Conservation (phyloP, 2,329 filamentous ascomycete genomes). For the Fusarium vanettenii region DNA sequence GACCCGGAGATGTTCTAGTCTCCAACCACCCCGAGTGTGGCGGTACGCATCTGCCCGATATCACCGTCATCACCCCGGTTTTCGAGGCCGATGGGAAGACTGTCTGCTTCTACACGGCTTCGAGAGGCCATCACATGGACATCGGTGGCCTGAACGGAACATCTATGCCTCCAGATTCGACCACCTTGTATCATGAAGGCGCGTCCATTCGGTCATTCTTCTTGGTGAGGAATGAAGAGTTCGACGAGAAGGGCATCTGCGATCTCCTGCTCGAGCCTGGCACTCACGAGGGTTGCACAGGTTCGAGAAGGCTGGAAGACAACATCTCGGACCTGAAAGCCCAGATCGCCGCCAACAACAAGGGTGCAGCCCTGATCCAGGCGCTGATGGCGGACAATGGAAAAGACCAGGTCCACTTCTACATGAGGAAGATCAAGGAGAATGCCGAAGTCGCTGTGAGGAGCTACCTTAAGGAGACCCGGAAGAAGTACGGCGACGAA, state of each 20-base stretch:
- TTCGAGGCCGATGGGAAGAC: conserved; percentile 3
- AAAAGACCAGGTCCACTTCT: conserved; percentile 46
- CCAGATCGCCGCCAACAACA: conserved; percentile 54
- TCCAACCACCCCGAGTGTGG: conserved; percentile 53
- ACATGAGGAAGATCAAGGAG: conserved; percentile 50
- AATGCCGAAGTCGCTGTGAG: conserved; percentile 50
- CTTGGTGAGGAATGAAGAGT: conserved; percentile 48
- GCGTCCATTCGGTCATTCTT: conserved; percentile 51
- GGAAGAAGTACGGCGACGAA: conserved; percentile 57
- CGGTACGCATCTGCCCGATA: conserved; percentile 2
- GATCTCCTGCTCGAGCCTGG: conserved; percentile 46
- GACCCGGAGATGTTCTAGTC: conserved; percentile 50
- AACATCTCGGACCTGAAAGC: conserved; percentile 58
- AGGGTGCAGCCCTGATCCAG: conserved; percentile 47
- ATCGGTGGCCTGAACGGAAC: conserved; percentile 1
- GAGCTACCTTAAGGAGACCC: conserved; percentile 37
- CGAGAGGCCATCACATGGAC: conserved; percentile 2
- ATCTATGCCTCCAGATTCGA: conserved; percentile 47
- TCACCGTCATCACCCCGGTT: conserved; percentile 4
- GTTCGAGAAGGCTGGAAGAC: conserved; percentile 50
- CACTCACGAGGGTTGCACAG: conserved; percentile 48
- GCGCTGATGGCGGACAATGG: conserved; percentile 41
- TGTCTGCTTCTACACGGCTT: conserved; percentile 8
- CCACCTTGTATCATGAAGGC: conserved; percentile 56
- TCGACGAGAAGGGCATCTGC: conserved; percentile 46